Conservation (phyloP, 495 filamentous ascomycete species). For the Hyaloscypha variabilis region DNA sequence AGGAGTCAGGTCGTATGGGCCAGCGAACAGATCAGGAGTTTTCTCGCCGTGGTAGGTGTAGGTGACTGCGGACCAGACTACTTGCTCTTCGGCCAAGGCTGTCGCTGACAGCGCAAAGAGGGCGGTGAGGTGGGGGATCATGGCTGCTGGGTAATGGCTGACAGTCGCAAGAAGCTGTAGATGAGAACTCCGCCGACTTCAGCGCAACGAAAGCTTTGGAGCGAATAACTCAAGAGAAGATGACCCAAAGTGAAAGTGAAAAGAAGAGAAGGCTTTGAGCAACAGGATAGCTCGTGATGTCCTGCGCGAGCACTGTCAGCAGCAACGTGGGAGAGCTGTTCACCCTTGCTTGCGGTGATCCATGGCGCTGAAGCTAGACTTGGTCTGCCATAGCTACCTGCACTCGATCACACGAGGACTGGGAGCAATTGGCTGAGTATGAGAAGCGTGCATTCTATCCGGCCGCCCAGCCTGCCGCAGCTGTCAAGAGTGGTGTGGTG, state of each 20-base stretch:
- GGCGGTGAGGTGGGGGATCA: constrained; percentile 17
- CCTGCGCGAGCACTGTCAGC: not conserved
- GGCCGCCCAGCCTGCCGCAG: constrained; percentile 6
- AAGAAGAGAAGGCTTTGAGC: constrained; percentile 12
- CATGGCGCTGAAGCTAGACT: constrained; percentile 8
- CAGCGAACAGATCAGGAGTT: constrained; percentile 46
- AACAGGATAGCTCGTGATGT: constrained; percentile 1
- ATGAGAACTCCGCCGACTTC: not conserved
- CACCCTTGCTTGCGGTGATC: constrained; percentile 1
- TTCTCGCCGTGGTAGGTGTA: constrained; percentile 65
- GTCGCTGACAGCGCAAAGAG: constrained; percentile 20
- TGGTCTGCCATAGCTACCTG: constrained; percentile 5
- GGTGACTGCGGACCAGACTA: constrained; percentile 56
- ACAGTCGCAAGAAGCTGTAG: not conserved
- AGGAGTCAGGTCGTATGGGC: constrained; percentile 47
- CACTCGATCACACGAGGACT: constrained; percentile 9
- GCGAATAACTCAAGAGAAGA: not conserved
- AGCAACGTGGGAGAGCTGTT: constrained; percentile 7
- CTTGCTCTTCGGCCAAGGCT: not conserved
- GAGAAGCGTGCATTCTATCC: not conserved
- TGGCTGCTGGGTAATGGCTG: constrained; percentile 3
- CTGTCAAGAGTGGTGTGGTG: not conserved
- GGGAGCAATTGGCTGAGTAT: constrained; percentile 2
- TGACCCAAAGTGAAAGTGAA: constrained; percentile 2
- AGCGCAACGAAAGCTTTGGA: not conserved